Evolutionary conservation across 805 yeast species (phyloP).

Genomic region (Millerago galiae): DNA sequence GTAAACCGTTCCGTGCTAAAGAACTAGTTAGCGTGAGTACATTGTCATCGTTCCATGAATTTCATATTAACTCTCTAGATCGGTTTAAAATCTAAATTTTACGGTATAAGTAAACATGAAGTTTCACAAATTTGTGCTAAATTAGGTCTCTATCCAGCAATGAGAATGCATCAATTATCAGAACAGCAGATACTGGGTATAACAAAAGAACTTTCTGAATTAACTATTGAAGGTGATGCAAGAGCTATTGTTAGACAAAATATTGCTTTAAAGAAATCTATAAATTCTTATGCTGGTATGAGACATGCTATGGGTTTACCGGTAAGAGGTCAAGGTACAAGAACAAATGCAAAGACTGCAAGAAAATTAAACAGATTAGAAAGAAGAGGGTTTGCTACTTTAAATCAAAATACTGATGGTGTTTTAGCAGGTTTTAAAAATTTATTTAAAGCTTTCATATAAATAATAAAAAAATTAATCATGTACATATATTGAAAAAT

Average conservation of each 20-base stretch:
- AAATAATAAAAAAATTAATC: neutral
- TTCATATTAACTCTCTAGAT: slow-evolving; percentile 19
- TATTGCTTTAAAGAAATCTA: slow-evolving; percentile 69
- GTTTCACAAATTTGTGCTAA: slow-evolving; percentile 78
- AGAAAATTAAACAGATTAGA: slow-evolving; percentile 74
- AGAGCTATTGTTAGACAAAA: slow-evolving; percentile 70
- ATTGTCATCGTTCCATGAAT: too few relatives aligned
- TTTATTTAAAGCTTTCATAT: slow-evolving; percentile 16
- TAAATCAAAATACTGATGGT: slow-evolving; percentile 8
- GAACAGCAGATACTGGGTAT: slow-evolving; percentile 84
- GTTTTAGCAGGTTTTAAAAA: slow-evolving; percentile 20
- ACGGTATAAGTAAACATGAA: slow-evolving; percentile 75
- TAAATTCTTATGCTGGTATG: slow-evolving; percentile 82
- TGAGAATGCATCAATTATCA: slow-evolving; percentile 88
- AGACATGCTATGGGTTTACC: slow-evolving; percentile 84
- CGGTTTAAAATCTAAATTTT: slow-evolving; percentile 76
- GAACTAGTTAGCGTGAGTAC: slow-evolving; percentile 20
- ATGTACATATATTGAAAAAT: neutral
- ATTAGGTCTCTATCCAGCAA: slow-evolving; percentile 84
- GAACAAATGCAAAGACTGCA: slow-evolving; percentile 88
- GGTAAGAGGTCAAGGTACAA: slow-evolving; percentile 85
- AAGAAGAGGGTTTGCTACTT: slow-evolving; percentile 40
- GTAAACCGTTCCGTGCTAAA: slow-evolving; percentile 25
- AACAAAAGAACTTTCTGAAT: slow-evolving; percentile 78
- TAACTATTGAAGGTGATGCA: slow-evolving; percentile 77